Base-by-base conservation (phyloP, 805 yeast genomes). In the Candida cerambycidarum region DNA sequence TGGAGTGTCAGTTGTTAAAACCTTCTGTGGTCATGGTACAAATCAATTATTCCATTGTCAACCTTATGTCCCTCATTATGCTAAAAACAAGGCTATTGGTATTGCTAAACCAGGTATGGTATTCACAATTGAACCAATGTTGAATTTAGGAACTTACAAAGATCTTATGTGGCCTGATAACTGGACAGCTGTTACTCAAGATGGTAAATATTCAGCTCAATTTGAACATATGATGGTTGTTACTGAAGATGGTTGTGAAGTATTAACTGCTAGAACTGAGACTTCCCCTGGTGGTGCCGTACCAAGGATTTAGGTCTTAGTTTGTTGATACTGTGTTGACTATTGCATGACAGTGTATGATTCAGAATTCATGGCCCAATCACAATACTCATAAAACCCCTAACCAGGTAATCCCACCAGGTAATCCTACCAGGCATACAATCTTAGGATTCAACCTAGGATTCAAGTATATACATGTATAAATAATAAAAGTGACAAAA, bases 51-150 rank as follows among this genome's bases (percentile, higher is more conserved):
- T 93, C 82, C 99, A 93, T 65, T 80, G 90, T 56, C 83, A 89
- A 36, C 99, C 99, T 29, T 86, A 82, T 53, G 79, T 93, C 42
- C 96, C 97, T 2, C 99, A 93, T 64, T 93, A 93, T 59, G 95
- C 93, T 16, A 83, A 82, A 54, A 93, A 90, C 69, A 92, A 92
- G 69, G 87, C 96, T 6, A 75, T 90, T 36, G 99, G 99, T 45
- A 82, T 88, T 34, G 90, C 93, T 71, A 88, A 88, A 62, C 92
- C 96, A 16, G 99, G 99, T 16, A 86, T 90, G 84, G 89, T 87
- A 11, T 93, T 93, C 73, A 93, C 99, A 16, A 88, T 93, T 44
- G 99, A 93, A 67, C 99, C 99, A 35, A 93, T 93, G 99, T 79
- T 93, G 53, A 85, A 88, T 59, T 70, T 82, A 51, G 99, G 99